Evolutionary conservation across 768 basidiomycete genomes (phyloP).

Genomic region (Solioccasus polychromus): DNA sequence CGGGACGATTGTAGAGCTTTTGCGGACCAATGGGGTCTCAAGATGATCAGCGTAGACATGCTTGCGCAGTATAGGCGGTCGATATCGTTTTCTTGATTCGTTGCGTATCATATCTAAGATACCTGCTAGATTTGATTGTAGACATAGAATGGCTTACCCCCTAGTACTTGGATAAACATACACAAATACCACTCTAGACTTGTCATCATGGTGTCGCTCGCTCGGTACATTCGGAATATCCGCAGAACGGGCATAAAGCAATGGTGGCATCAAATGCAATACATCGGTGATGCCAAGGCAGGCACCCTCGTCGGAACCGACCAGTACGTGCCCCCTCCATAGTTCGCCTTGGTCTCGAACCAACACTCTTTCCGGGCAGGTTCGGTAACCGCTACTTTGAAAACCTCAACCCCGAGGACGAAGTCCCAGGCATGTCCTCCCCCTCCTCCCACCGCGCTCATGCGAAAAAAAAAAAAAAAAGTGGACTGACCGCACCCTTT

Average conservation of each 20-base stretch:
- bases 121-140: not conserved
- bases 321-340: constrained; percentile 61
- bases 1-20: constrained; percentile 91
- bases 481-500: too few species aligned
- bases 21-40: constrained; percentile 85
- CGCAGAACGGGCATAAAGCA: constrained; percentile 74
- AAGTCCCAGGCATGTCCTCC: constrained; percentile 70
- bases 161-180: constrained; percentile 23
- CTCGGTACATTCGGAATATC: constrained; percentile 73
- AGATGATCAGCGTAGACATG: constrained; percentile 94
- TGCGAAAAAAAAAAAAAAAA: too few species aligned
- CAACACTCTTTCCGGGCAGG: constrained; percentile 36
- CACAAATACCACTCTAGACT: constrained; percentile 16
- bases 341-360: not conserved
- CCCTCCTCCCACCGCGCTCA: not conserved
- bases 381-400: constrained; percentile 96
- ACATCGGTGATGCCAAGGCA: constrained; percentile 91
- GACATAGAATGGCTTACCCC: too few species aligned
- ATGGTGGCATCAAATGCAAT: constrained; percentile 91
- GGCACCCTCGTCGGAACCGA: constrained; percentile 75
- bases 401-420: constrained; percentile 83
- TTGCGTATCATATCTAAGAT: too few species aligned
- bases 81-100: not conserved
- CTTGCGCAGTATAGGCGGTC: constrained; percentile 44
- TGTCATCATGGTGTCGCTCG: constrained; percentile 62